Base-by-base conservation (phyloP, 306 rosid genomes). In the Herpetospermum pedunculosum region DNA sequence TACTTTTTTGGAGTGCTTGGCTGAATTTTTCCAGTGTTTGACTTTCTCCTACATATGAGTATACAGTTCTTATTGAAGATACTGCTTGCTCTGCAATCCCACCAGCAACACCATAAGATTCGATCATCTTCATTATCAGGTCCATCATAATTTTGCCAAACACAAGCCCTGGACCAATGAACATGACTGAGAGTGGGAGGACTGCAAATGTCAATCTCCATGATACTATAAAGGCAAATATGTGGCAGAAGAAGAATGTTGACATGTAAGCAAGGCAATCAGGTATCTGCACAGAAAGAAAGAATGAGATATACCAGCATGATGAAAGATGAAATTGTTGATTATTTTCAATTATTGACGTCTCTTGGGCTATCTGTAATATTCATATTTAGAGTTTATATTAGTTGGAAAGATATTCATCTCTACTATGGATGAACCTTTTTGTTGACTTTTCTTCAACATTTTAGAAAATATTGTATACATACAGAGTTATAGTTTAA, bases 21-120 rank as follows among this genome's bases (percentile, higher is more conserved):
- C 93, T 84, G 77, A 89, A 93, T 59, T 84, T 86, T 62, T 77
- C 79, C 1, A 86, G 85, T 12, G 93, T 93, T 77, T 90, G 89
- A 38, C 78, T 78, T 83, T 93, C 98, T 65, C 89, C 97, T 32
- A 87, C 96, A 44, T 87, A 90, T 5, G 97, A 87, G 75, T 87
- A 90, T 59, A 93, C 90, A 19, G 97, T 89, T 80, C 96, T 85
- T 80, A 89, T 77, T 26, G 97, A 90, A 74, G 96, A 90, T 76
- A 93, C 86, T 73, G 97, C 90, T 83, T 93, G 98, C 71, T 90
- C 96, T 55, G 90, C 96, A 57, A 93, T 83, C 58, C 89, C 96
- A 68, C 97, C 91, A 1, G 96, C 92, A 75, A 93, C 90, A 19
- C 91, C 97, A 73, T 93, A 90, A 60, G 97, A 88, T 63, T 82